These are phyloP conservation scores for Elsinoe arachidis DNA, from an alignment of 2,329 filamentous ascomycete species.

Conservation along the genomic window DNA sequence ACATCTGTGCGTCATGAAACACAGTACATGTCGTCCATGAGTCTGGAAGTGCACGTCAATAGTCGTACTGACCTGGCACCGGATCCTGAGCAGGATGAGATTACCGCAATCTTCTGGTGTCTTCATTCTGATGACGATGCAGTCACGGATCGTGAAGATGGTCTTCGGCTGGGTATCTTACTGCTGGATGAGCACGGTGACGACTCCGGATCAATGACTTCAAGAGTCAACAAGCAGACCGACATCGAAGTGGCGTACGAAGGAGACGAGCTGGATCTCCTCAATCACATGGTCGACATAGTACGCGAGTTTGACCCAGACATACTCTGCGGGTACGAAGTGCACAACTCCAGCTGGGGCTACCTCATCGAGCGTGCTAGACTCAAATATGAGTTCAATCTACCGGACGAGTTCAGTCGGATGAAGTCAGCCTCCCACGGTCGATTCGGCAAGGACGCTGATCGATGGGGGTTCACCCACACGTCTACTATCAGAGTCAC, in stretches of 20 bases:
- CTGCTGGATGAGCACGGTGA: slow-evolving; percentile 46
- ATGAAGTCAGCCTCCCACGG: slow-evolving; percentile 78
- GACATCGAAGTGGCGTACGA: slow-evolving; percentile 63
- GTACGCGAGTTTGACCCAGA: slow-evolving; percentile 81
- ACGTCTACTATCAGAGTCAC: slow-evolving; percentile 90
- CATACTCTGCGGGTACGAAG: slow-evolving; percentile 88
- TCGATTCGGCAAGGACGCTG: slow-evolving; percentile 74
- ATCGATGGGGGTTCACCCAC: slow-evolving; percentile 89
- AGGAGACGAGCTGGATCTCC: slow-evolving; percentile 69
- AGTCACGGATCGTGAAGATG: slow-evolving; percentile 41
- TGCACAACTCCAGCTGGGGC: slow-evolving; percentile 89
- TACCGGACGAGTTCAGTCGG: slow-evolving; percentile 84
- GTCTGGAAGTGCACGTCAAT: slow-evolving; percentile 85
- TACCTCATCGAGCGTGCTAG: slow-evolving; percentile 86
- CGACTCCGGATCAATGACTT: slow-evolving; percentile 47
- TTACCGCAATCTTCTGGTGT: slow-evolving; percentile 85
- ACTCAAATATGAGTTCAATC: slow-evolving; percentile 76
- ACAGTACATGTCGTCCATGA: slow-evolving; percentile 96
- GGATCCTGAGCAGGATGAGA: slow-evolving; percentile 82
- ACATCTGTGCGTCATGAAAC: slow-evolving; percentile 73
- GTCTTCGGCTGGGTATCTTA: slow-evolving; percentile 60
- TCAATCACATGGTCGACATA: slow-evolving; percentile 78
- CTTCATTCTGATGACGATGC: slow-evolving; percentile 65
- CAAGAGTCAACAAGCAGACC: slow-evolving; percentile 52
- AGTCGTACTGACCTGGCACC: slow-evolving; percentile 72